Base-by-base conservation (phyloP, 2,329 filamentous ascomycete species). In the Verticillium klebahnii region DNA sequence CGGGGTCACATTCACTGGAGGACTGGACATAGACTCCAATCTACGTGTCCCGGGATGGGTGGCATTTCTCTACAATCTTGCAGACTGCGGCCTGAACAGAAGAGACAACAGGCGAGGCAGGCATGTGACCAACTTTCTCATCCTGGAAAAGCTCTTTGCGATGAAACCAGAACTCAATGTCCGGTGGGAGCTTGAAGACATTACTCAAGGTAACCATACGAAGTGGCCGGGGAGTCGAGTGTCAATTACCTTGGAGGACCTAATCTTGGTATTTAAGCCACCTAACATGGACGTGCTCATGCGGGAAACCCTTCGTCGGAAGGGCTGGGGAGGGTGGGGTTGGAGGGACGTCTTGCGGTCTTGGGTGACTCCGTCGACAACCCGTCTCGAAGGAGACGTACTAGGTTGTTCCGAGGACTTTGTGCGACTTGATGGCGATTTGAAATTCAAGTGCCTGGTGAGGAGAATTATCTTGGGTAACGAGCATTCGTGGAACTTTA, bases 21-120 rank as follows among this genome's bases (percentile, higher is more conserved):
- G 9, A 11, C 17, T 57, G 3, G n/a, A 5, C 2, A 11, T n/a
- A n/a, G n/a, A n/a, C n/a, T n/a, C n/a, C n/a, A n/a, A n/a, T n/a
- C n/a, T n/a, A n/a, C n/a, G n/a, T n/a, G n/a, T n/a, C n/a, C 56
- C 56, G 15, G 56, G 56, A 15, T 58, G 56, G 56, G 36, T 40
- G n/a, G 19, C 23, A 1, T 58, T 40, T n/a, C 36, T 58, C 12
- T n/a, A 29, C 23, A 1, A 12, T 40, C n/a, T 40, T n/a, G 11
- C 6, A 7, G 19, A 2, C 2, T 1, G 14, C 0, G 1, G 19
- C 31, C 15, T 58, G 29, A 4, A 11, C 4, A 7, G 25, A 3
- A 3, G 4, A 29, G 4, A 0, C 29, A 29, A 5, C 29, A 6
- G 5, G 29, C 29, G 1, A 5, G 29, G 1, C 5, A 29, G 5